Evolutionary conservation across 495 filamentous ascomycete genomes (phyloP).

Genomic region (Aspergillus incahuasiensis): DNA sequence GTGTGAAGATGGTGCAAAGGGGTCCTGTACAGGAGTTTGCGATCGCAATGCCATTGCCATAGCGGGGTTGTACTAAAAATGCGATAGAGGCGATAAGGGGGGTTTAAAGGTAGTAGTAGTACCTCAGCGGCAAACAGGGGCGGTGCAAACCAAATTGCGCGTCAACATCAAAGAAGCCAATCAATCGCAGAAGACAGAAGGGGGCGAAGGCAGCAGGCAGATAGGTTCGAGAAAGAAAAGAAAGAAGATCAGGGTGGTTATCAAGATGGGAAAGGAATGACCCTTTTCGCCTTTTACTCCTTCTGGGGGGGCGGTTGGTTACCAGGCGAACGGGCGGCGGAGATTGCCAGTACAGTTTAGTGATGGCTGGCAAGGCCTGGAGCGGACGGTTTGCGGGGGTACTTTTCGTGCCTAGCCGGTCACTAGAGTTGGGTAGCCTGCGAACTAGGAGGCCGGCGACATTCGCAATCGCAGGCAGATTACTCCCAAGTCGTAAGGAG

Average conservation of each 20-base stretch:
- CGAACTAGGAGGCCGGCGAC: neutral
- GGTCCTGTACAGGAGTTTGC: conserved; percentile 42
- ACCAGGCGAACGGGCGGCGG: conserved; percentile 20
- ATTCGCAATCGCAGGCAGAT: neutral
- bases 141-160: conserved; percentile 20
- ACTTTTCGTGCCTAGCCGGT: neutral
- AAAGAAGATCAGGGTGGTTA: conserved; percentile 1
- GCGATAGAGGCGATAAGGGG: conserved; percentile 16
- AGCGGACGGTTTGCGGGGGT: conserved; percentile 25
- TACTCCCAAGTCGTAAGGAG: neutral
- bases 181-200: conserved; percentile 3
- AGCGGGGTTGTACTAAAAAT: conserved; percentile 11
- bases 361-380: conserved; percentile 18
- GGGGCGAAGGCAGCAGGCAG: neutral
- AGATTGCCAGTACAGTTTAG: conserved; percentile 8
- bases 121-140: conserved; percentile 5
- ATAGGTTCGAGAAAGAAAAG: neutral
- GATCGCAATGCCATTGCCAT: conserved; percentile 44
- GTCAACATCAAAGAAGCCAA: conserved; percentile 12
- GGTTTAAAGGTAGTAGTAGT: conserved; percentile 1
- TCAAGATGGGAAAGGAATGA: conserved; percentile 10
- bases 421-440: neutral
- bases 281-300: conserved; percentile 11
- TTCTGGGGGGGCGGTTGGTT: conserved; percentile 15
- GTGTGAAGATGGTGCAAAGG: conserved; percentile 30